Evolutionary conservation across 805 yeast genomes (phyloP), one percentile per base, ranked within the genome.

Genomic region (Yarrowia yakushimensis): DNA sequence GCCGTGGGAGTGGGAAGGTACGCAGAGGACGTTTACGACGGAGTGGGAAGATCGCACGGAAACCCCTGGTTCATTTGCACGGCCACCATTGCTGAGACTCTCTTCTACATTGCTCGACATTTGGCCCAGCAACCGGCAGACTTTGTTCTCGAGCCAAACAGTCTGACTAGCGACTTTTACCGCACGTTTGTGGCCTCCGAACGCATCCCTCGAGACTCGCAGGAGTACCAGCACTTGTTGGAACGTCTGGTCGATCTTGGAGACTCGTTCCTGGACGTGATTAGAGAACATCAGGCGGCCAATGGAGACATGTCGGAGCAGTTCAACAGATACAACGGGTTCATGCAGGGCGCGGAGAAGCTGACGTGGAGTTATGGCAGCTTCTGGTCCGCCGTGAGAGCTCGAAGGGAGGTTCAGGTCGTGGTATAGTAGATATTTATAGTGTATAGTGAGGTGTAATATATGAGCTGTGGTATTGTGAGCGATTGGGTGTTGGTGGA

Each of bases 341-440:
- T 74, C 72, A 83, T 90, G 87, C 87, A 86, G 73, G 98, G 98
- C 7, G 98, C 98, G 0, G 74, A 76, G 62, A 83, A 88, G 68
- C 81, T 93, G 67, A 92, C 97, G 4, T 93, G 98, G 98, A 87
- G 96, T 65, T 90, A 90, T 71, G 83, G 90, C 31, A 81, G 96
- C 4, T 82, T 88, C 48, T 85, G 87, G 84, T 81, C 83, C 67
- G 83, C 93, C 11, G 76, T 81, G 63, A 41, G 63, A 52, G 59
- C 59, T 22, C 31, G 59, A 4, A 10, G 15, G 12, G 59, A 25
- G 4, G 43, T n/a, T 25, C n/a, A n/a, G n/a, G n/a, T n/a, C n/a
- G n/a, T n/a, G n/a, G n/a, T n/a, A n/a, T n/a, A n/a, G n/a, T n/a
- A n/a, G n/a, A n/a, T n/a, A n/a, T n/a, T n/a, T n/a, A n/a, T n/a